Conservation (phyloP, 257 asterid genomes). For the Solanum virginianum region DNA sequence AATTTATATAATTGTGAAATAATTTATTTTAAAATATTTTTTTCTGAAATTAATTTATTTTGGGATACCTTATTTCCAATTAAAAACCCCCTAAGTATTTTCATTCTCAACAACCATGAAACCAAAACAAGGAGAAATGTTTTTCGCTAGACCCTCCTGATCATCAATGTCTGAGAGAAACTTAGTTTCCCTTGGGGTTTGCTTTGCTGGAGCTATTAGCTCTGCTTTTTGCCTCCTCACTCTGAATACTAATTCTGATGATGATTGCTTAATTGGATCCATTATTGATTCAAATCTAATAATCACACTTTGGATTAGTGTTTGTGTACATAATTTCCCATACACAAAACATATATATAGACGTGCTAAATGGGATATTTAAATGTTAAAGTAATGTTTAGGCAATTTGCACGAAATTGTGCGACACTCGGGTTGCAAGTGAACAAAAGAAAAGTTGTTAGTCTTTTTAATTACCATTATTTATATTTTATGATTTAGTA, state of each 20-base stretch:
- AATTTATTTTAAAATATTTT: too few relatives aligned
- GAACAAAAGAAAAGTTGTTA: neutral
- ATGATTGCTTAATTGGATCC: neutral
- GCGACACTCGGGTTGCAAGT: neutral
- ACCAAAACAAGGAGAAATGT: too few relatives aligned
- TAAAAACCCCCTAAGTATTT: too few relatives aligned
- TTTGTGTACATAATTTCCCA: neutral
- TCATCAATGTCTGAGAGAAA: conserved; percentile 11
- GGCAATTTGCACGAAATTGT: neutral
- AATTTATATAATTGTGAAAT: too few relatives aligned
- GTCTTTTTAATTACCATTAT: neutral
- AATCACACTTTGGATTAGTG: neutral
- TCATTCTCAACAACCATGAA: too few relatives aligned
- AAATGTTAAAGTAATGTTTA: neutral
- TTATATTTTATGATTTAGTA: too few relatives aligned
- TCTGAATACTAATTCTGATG: neutral
- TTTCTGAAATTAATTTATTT: too few relatives aligned
- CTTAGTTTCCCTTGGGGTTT: conserved; percentile 9
- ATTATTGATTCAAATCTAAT: neutral
- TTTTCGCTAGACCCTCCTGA: neutral
- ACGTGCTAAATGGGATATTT: neutral
- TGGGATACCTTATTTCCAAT: too few relatives aligned
- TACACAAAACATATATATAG: neutral
- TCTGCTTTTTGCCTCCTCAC: conserved; percentile 7
- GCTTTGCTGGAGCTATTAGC: conserved; percentile 6